Evolutionary conservation across 2,329 filamentous ascomycete species (phyloP).

Genomic region (Alternaria triticimaculans): DNA sequence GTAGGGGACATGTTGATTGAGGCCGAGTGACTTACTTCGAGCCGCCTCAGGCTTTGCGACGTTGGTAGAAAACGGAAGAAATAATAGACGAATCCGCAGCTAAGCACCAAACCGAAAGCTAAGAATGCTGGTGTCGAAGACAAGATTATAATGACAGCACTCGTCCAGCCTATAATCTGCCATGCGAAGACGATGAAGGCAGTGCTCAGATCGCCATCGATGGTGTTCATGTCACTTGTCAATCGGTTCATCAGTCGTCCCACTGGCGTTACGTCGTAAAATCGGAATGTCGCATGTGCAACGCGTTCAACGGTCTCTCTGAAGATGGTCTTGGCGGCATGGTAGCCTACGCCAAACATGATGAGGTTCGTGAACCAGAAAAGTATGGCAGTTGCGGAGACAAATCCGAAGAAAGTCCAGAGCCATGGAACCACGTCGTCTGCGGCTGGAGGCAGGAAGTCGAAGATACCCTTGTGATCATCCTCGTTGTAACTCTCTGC

Average conservation of each 20-base stretch:
- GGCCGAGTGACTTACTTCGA: slow-evolving; percentile 61
- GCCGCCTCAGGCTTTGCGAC: slow-evolving; percentile 79
- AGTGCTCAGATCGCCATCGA: slow-evolving; percentile 83
- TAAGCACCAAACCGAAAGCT: slow-evolving; percentile 72
- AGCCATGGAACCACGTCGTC: slow-evolving; percentile 77
- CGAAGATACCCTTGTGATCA: slow-evolving; percentile 37
- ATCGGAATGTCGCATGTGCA: slow-evolving; percentile 82
- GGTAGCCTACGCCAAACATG: slow-evolving; percentile 79
- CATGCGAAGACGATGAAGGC: slow-evolving; percentile 76
- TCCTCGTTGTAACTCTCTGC: slow-evolving; percentile 71
- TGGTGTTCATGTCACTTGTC: slow-evolving; percentile 86
- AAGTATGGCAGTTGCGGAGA: slow-evolving; percentile 40
- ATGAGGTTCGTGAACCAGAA: slow-evolving; percentile 69
- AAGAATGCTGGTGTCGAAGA: slow-evolving; percentile 80
- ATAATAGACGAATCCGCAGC: slow-evolving; percentile 71
- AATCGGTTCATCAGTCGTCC: slow-evolving; percentile 91
- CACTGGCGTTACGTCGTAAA: slow-evolving; percentile 88
- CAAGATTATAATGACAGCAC: slow-evolving; percentile 78
- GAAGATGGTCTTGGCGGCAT: slow-evolving; percentile 78
- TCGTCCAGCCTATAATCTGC: slow-evolving; percentile 72
- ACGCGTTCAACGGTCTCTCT: slow-evolving; percentile 74
- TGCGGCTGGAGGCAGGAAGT: slow-evolving; percentile 69
- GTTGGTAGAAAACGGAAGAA: slow-evolving; percentile 81
- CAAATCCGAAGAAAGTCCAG: slow-evolving; percentile 69
- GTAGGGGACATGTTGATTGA: not conserved